These are phyloP conservation scores for Panellus pusillus DNA, from an alignment of 768 basidiomycete species.

Conservation along the genomic window DNA sequence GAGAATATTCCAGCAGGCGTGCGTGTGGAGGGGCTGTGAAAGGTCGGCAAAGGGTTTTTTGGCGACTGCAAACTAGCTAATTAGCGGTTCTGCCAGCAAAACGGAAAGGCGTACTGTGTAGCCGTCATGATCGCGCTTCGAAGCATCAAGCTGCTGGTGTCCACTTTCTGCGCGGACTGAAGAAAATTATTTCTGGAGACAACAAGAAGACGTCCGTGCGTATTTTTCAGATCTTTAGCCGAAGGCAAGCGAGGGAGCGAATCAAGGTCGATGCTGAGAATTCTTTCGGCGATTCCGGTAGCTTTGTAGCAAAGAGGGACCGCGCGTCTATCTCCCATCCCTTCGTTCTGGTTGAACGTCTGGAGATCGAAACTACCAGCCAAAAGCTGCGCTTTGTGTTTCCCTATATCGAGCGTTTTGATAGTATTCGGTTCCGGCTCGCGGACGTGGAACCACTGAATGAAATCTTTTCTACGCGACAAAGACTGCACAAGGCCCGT, in stretches of 20 bases:
- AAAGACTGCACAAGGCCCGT: not conserved
- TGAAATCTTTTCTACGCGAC: not conserved
- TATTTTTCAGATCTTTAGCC: not conserved
- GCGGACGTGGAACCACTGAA: not conserved
- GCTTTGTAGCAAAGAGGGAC: not conserved
- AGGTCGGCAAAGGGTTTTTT: not conserved
- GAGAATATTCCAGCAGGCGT: not conserved
- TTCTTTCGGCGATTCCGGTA: not conserved
- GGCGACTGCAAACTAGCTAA: not conserved
- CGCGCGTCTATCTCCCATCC: not conserved
- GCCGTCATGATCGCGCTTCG: not conserved
- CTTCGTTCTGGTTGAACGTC: not conserved
- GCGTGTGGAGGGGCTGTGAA: not conserved
- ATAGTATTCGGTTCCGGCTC: not conserved
- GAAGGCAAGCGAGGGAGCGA: not conserved
- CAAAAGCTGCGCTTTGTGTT: not conserved
- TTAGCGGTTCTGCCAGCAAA: too few species aligned
- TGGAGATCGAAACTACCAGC: not conserved
- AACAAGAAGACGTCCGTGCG: not conserved
- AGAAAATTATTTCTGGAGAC: too few species aligned
- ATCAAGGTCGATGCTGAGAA: not conserved
- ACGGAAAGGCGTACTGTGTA: not conserved
- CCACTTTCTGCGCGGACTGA: too few species aligned
- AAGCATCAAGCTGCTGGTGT: too few species aligned
- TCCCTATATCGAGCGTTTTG: not conserved